Base-by-base conservation (phyloP, 768 basidiomycete species). In the Auricularia auricula-judae region DNA sequence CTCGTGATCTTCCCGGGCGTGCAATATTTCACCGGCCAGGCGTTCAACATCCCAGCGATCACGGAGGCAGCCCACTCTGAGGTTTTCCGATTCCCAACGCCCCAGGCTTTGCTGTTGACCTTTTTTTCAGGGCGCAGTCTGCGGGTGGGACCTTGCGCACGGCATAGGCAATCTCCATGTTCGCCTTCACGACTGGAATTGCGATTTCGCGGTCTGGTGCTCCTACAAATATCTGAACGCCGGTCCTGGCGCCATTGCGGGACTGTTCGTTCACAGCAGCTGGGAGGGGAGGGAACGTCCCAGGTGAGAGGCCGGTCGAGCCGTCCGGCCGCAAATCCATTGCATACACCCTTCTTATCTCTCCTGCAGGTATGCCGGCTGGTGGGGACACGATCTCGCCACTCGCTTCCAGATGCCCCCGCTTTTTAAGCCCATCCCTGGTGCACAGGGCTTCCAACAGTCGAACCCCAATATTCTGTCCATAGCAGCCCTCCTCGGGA, bases 191-290 rank as follows among this genome's bases (percentile, higher is more conserved):
- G 89, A 93, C 66, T 99, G 97, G 96, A 79, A 84, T 68, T 89
- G 92, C 69, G 97, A 99, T 74, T 98, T 98, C 73, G 97, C 96
- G 3, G 95, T 95, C 42, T 98, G 96, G 93, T 99, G 97, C 74
- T 90, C 93, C 36, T 99, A 98, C 82, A 98, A 91, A 77, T 99
- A 98, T 74, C 83, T 98, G 65, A 98, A 98, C 77, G 89, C 94
- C 18, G 93, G 96, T 4, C 94, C 97, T 11, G 96, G 96, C 23
- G 93, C 89, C n/a, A 95, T 98, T 65, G 97, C 85, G n/a, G 96
- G 95, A 4, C 79, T 95, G 64, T 99, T 86, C 71, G 79, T 96
- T 10, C 93, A 97, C 72, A 84, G 88, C 65, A 88, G 84, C 73
- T 93, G 90, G 90, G 80, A 88, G 68, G 77, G 81, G 59, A 76